Evolutionary conservation across 805 yeast genomes (phyloP), one percentile per base, ranked within the genome.

Genomic region (Zygosaccharomyces kombuchaensis): DNA sequence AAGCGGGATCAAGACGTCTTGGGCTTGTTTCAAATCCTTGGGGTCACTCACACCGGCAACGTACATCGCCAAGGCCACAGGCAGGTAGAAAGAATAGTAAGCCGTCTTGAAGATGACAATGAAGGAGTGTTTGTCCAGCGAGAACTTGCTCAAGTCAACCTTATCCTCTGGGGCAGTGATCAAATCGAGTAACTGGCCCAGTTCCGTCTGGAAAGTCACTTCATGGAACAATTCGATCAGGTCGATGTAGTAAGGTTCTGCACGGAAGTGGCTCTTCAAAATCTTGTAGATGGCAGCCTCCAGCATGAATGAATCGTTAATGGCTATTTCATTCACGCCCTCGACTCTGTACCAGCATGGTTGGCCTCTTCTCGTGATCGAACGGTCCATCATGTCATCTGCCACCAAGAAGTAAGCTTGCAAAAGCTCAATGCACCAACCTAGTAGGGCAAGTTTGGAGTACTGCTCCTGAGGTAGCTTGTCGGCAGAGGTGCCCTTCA

Each of bases 381-480:
- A 86, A 56, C 81, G 80, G 68, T 93, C 99, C 99, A 93, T 93
- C 81, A 93, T 93, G 66, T 93, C 99, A 67, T 93, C 99, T 26
- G 98, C 95, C 46, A 93, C 98, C 60, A 93, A 76, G 75, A 93
- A 93, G 67, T 87, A 93, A 1, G 97, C 98, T 71, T 91, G 99
- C 57, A 91, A 75, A 54, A 93, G 76, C 72, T 93, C 99, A 56
- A 93, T 81, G 57, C 88, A 76, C 99, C 99, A 93, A 17, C 99
- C 99, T 54, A 93, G 75, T 40, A 90, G 72, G 8, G 97, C 93
- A 31, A 87, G 86, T 59, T 81, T 83, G 66, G 80, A 80, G 73
- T 89, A 91, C 62, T 88, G 93, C 26, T 72, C 86, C 14, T 63
- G 74, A 8, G 74, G 52, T 46, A 90, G 75, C n/a, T 74, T 77